Evolutionary conservation across 2,329 filamentous ascomycete genomes (phyloP).

Genomic region (Sporothrix protearum): DNA sequence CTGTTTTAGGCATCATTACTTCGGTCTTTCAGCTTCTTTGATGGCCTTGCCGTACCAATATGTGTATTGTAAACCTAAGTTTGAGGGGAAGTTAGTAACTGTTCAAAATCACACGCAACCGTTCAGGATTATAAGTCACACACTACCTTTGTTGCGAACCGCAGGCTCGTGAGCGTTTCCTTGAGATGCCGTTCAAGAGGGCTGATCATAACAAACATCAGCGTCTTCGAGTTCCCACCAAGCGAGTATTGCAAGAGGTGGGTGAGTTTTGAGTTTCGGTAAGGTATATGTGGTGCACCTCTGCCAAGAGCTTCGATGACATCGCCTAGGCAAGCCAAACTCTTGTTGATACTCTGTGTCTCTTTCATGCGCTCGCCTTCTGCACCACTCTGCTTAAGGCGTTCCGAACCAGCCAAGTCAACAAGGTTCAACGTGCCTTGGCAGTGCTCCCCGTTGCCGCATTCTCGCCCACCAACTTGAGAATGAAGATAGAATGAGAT

Average conservation of each 20-base stretch:
- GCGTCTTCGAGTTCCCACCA: slow-evolving; percentile 91
- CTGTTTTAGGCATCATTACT: background rate
- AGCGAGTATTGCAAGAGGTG: slow-evolving; percentile 92
- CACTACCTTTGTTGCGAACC: slow-evolving; percentile 86
- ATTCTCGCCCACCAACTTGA: slow-evolving; percentile 73
- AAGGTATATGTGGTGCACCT: slow-evolving; percentile 81
- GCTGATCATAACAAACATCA: slow-evolving; percentile 99
- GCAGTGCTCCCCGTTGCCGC: slow-evolving; percentile 73
- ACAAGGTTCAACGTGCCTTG: slow-evolving; percentile 95
- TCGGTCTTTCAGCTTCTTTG: slow-evolving; percentile 51
- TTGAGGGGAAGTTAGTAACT: background rate
- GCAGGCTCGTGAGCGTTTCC: slow-evolving; percentile 90
- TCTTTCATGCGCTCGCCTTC: slow-evolving; percentile 86
- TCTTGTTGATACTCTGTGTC: slow-evolving; percentile 97
- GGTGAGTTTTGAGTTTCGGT: slow-evolving; percentile 94
- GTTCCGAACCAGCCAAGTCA: slow-evolving; percentile 89
- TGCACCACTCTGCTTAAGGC: slow-evolving; percentile 79
- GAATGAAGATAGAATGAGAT: slow-evolving; percentile 93
- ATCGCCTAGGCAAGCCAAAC: slow-evolving; percentile 84
- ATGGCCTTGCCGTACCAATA: slow-evolving; percentile 81
- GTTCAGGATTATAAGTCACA: background rate
- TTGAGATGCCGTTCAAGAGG: slow-evolving; percentile 85
- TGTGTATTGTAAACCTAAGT: slow-evolving; percentile 77
- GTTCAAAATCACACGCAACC: background rate
- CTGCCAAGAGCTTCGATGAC: slow-evolving; percentile 91